These are phyloP conservation scores for Berberis thunbergii DNA, from an alignment of 164 flowering plant species.

Conservation along the genomic window DNA sequence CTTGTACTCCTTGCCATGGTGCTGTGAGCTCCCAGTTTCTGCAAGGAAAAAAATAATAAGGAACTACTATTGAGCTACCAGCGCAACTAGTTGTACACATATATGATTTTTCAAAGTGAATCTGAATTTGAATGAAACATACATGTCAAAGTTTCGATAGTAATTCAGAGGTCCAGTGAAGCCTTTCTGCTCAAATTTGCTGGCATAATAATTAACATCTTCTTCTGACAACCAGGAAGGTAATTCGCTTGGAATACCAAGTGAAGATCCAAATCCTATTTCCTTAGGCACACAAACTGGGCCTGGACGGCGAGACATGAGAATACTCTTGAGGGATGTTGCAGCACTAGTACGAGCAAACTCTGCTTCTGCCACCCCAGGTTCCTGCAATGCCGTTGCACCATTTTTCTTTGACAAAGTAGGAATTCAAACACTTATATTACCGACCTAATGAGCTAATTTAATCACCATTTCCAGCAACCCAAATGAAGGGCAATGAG, in stretches of 20 bases:
- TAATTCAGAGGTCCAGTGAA: conserved; percentile 60
- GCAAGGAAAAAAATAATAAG: too few species aligned
- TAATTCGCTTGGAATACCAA: conserved; percentile 9
- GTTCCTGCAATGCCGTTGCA: conserved; percentile 27
- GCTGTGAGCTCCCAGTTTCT: too few species aligned
- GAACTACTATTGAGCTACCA: too few species aligned
- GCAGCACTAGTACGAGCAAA: conserved; percentile 27
- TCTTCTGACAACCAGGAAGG: conserved; percentile 67
- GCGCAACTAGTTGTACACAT: too few species aligned
- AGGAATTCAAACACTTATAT: neutral
- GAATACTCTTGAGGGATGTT: conserved; percentile 25
- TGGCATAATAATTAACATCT: conserved; percentile 49
- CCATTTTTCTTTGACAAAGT: neutral
- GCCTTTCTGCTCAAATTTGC: conserved; percentile 39
- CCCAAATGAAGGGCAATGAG: neutral
- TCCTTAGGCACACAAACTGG: conserved; percentile 36
- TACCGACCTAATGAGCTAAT: neutral
- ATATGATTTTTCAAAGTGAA: too few species aligned
- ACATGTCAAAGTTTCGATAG: too few species aligned
- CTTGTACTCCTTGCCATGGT: too few species aligned
- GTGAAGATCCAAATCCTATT: conserved; percentile 21
- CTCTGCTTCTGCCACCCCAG: conserved; percentile 53
- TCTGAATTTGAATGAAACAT: too few species aligned
- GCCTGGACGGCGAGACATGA: conserved; percentile 31
- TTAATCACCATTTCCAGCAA: neutral